Conservation (phyloP, 331 rosid genomes). For the Ulmus americana region DNA sequence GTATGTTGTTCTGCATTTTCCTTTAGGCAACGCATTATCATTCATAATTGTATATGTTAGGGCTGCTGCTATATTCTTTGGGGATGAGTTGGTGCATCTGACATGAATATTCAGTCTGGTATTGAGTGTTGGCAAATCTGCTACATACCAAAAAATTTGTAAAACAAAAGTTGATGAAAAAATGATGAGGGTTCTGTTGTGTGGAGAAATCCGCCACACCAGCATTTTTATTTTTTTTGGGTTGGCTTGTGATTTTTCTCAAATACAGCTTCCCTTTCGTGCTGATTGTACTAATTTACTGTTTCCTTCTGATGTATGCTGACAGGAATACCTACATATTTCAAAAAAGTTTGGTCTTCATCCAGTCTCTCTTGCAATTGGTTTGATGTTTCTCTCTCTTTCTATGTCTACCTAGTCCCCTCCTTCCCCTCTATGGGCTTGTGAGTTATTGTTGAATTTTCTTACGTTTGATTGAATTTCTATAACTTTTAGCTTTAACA, state of each 20-base stretch:
- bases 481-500: neutral
- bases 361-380: constrained; percentile 83
- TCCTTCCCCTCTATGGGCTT: neutral
- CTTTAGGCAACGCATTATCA: too few species aligned
- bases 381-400: constrained; percentile 34
- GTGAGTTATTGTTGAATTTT: neutral
- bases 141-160: neutral
- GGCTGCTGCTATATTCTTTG: neutral
- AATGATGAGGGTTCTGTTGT: neutral
- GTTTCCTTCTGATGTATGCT: constrained; percentile 17
- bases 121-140: neutral
- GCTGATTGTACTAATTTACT: neutral
- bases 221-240: neutral
- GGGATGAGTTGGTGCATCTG: neutral
- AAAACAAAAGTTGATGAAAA: neutral
- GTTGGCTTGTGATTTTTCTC: neutral
- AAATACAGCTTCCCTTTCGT: neutral
- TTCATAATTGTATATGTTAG: neutral
- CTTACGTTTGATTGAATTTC: neutral
- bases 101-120: neutral
- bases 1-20: neutral
- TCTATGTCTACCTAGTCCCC: neutral
- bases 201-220: neutral
- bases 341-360: constrained; percentile 55
- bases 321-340: constrained; percentile 63